Conservation (phyloP, 2,329 filamentous ascomycete species). For the Monosporascus sp. region DNA sequence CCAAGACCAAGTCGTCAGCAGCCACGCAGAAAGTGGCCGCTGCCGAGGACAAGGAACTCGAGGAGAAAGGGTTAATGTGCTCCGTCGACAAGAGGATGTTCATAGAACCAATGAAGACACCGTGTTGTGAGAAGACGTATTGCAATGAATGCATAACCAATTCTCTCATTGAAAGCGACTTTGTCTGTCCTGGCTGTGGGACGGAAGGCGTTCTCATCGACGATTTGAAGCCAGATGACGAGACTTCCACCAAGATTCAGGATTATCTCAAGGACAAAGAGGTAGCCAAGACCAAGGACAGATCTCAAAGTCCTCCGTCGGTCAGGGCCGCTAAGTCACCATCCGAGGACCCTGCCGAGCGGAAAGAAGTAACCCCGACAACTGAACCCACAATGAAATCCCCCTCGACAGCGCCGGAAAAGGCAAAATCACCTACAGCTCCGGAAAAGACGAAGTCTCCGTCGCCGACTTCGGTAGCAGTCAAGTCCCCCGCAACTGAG, state of each 20-base stretch:
- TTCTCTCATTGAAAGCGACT: conserved; percentile 96
- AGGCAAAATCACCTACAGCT: conserved; percentile 23
- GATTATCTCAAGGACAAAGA: conserved; percentile 62
- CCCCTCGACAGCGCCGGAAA: conserved; percentile 22
- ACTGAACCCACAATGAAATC: conserved; percentile 34
- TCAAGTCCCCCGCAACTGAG: conserved; percentile 24
- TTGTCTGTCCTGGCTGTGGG: conserved; percentile 88
- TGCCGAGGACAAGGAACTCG: conserved; percentile 78
- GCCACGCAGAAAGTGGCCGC: conserved; percentile 74
- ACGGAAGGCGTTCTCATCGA: conserved; percentile 90
- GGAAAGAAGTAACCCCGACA: conserved; percentile 32
- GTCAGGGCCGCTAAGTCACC: conserved; percentile 30
- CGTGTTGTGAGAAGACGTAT: conserved; percentile 96
- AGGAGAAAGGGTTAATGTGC: conserved; percentile 86
- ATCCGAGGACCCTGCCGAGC: conserved; percentile 16
- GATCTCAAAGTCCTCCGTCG: conserved; percentile 42
- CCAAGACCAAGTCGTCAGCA: conserved; percentile 82
- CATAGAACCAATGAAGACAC: conserved; percentile 97
- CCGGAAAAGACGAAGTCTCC: conserved; percentile 25
- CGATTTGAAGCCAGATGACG: conserved; percentile 79
- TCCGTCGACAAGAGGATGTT: conserved; percentile 97
- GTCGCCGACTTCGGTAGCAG: conserved; percentile 20
- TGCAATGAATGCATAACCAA: conserved; percentile 99
- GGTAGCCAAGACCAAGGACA: conserved; percentile 37
- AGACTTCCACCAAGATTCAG: conserved; percentile 72